Evolutionary conservation across 108 stramenopile genomes (phyloP).

Genomic region (Cylindrotheca fusiformis): DNA sequence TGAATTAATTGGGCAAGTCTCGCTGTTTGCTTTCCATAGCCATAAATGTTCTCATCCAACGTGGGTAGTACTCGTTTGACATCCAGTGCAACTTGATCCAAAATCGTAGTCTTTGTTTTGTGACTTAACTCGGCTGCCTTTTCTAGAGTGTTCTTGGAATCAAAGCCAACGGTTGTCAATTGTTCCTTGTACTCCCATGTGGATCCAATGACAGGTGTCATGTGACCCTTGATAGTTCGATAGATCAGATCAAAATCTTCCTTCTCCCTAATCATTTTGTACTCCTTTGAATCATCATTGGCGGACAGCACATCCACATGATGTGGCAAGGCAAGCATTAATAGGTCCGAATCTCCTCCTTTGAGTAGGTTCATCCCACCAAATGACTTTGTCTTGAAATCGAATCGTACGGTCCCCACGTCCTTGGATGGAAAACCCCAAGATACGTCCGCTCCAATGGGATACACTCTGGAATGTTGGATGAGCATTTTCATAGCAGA

Average conservation of each 20-base stretch:
- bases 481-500: slow-evolving; percentile 62
- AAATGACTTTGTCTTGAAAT: slow-evolving; percentile 48
- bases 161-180: slow-evolving; percentile 33
- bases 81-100: slow-evolving; percentile 55
- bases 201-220: slow-evolving; percentile 67
- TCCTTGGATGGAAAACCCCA: slow-evolving; percentile 30
- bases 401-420: slow-evolving; percentile 47
- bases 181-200: slow-evolving; percentile 67
- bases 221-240: slow-evolving; percentile 66
- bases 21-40: slow-evolving; percentile 78
- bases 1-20: slow-evolving; percentile 70
- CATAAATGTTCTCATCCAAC: slow-evolving; percentile 55
- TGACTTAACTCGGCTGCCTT: slow-evolving; percentile 33
- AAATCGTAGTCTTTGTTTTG: slow-evolving; percentile 22
- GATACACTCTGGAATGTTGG: slow-evolving; percentile 68
- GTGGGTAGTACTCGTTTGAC: slow-evolving; percentile 56
- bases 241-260: slow-evolving; percentile 62
- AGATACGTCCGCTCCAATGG: slow-evolving; percentile 49
- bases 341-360: neutral
- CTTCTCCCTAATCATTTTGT: slow-evolving; percentile 14
- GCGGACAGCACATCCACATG: slow-evolving; percentile 58
- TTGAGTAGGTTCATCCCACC: slow-evolving; percentile 32
- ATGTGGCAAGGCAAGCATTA: slow-evolving; percentile 74
- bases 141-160: slow-evolving; percentile 27
- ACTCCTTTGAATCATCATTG: slow-evolving; percentile 1